Evolutionary conservation across 306 rosid species (phyloP).

Genomic region (Inga leiocalycina): DNA sequence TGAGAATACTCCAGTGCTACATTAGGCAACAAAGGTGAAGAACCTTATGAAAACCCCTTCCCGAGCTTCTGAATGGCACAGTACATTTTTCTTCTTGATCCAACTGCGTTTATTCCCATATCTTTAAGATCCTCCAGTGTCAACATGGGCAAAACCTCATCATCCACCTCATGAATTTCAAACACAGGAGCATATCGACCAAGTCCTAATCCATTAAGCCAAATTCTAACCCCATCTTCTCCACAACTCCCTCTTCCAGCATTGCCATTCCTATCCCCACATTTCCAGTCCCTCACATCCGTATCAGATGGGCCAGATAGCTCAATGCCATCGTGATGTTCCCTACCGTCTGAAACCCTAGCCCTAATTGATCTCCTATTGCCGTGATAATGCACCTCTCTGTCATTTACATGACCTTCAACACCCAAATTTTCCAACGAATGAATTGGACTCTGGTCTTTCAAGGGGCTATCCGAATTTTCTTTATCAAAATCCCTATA

Average conservation of each 20-base stretch:
- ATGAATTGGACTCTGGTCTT: slow-evolving; percentile 70
- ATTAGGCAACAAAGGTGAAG: slow-evolving; percentile 5
- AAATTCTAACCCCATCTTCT: slow-evolving; percentile 86
- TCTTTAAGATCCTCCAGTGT: slow-evolving; percentile 73
- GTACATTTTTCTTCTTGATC: slow-evolving; percentile 70
- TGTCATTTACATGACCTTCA: slow-evolving; percentile 65
- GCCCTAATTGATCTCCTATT: slow-evolving; percentile 63
- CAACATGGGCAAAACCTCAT: slow-evolving; percentile 88
- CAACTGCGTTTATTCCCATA: slow-evolving; percentile 75
- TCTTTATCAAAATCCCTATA: slow-evolving; percentile 75
- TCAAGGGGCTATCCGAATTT: slow-evolving; percentile 75
- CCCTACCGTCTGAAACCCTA: slow-evolving; percentile 69
- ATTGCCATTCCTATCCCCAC: slow-evolving; percentile 60
- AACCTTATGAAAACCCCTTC: slow-evolving; percentile 60
- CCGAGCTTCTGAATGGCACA: slow-evolving; percentile 73
- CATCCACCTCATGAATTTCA: slow-evolving; percentile 95
- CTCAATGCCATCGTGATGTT: slow-evolving; percentile 71
- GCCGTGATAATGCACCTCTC: slow-evolving; percentile 54
- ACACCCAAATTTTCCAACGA: slow-evolving; percentile 76
- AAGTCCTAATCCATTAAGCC: slow-evolving; percentile 91
- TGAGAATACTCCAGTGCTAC: slow-evolving; percentile 31
- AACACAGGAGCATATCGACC: slow-evolving; percentile 91
- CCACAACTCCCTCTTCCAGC: slow-evolving; percentile 61
- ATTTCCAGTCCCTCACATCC: slow-evolving; percentile 71
- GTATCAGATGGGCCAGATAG: slow-evolving; percentile 83